phyloP scores from a whole-genome alignment of 495 filamentous ascomycete species.

The Daldinia grandis region DNA sequence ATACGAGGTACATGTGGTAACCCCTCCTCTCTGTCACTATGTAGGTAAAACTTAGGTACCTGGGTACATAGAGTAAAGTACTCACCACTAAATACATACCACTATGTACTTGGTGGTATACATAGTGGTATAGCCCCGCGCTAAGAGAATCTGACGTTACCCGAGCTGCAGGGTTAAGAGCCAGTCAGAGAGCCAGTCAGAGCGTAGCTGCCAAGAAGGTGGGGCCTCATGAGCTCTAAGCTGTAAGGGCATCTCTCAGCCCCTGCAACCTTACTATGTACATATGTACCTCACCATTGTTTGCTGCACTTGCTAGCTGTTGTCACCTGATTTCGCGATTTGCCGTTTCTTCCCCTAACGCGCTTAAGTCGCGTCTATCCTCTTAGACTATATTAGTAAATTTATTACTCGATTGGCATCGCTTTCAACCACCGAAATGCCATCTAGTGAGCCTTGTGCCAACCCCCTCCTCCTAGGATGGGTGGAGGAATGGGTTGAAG shows the following conservation, averaged over 20 bases:
- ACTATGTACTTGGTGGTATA: too few species aligned
- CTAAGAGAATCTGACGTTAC: constrained; percentile 38
- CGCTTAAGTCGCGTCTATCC: constrained; percentile 24
- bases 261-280: constrained; percentile 18
- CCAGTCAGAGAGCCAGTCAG: constrained; percentile 31
- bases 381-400: not conserved
- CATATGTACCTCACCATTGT: constrained; percentile 18
- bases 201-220: constrained; percentile 7
- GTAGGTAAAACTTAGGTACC: not conserved
- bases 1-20: constrained; percentile 21
- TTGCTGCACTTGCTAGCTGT: not conserved
- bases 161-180: constrained; percentile 17
- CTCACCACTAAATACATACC: too few species aligned
- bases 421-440: constrained; percentile 28
- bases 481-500: constrained; percentile 84
- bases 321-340: constrained; percentile 30
- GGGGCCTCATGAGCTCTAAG: constrained; percentile 26
- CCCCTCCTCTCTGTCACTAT: constrained; percentile 24
- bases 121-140: constrained; percentile 1
- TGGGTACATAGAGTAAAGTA: too few species aligned
- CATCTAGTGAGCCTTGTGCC: constrained; percentile 56
- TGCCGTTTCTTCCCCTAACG: constrained; percentile 7
- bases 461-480: constrained; percentile 80
- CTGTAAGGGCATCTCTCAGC: constrained; percentile 30
- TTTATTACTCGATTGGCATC: not conserved